These are phyloP conservation scores for Xylaria sp. DNA, from an alignment of 2,329 filamentous ascomycete species.

Conservation along the genomic window DNA sequence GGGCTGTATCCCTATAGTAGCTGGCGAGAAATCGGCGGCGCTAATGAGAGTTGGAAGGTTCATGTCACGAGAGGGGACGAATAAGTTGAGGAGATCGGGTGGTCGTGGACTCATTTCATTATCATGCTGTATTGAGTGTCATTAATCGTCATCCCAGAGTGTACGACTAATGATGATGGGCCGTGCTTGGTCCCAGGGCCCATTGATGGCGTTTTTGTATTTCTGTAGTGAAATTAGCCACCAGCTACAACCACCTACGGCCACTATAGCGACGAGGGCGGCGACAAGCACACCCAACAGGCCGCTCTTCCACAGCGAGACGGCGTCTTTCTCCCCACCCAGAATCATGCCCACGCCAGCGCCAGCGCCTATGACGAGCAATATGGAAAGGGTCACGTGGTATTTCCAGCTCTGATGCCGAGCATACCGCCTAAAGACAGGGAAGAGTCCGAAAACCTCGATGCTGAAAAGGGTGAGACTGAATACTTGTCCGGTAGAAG, in stretches of 20 bases:
- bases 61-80: not conserved
- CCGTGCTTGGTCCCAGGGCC: constrained; percentile 95
- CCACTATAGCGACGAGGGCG: constrained; percentile 76
- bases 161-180: constrained; percentile 81
- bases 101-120: not conserved
- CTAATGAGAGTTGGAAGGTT: not conserved
- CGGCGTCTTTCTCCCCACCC: constrained; percentile 55
- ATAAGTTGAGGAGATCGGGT: not conserved
- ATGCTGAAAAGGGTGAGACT: constrained; percentile 95
- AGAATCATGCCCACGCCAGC: constrained; percentile 77
- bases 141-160: constrained; percentile 61
- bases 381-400: constrained; percentile 79
- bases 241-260: constrained; percentile 95
- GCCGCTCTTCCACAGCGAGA: constrained; percentile 64
- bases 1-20: not conserved
- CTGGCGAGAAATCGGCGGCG: not conserved
- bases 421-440: constrained; percentile 93
- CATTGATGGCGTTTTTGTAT: constrained; percentile 99
- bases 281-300: constrained; percentile 81
- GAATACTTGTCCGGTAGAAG: constrained; percentile 93
- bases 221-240: constrained; percentile 97
- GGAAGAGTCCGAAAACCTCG: constrained; percentile 96
- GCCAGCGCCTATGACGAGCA: constrained; percentile 82
- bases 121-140: not conserved
- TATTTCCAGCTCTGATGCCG: constrained; percentile 84